A percentile compares a stretch with the other conserved stretches of the same genome.
phyloP scores from a whole-genome alignment of 768 basidiomycete genomes.

The Ramaria sp. region DNA sequence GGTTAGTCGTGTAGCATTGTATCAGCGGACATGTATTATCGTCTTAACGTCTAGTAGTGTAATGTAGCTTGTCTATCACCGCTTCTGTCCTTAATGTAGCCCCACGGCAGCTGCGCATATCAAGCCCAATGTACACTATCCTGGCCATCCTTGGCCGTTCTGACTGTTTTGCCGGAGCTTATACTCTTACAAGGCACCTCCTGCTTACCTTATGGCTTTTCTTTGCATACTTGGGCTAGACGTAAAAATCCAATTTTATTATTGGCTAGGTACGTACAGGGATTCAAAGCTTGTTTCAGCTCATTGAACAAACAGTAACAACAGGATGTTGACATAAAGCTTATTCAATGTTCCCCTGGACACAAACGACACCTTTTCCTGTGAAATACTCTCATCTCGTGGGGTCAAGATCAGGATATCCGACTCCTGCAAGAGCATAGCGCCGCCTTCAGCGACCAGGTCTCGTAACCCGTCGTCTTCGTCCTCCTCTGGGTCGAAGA shows the following conservation, averaged over 20 bases:
- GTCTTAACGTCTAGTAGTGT: too few relatives aligned
- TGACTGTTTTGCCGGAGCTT: too few relatives aligned
- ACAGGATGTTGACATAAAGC: conserved; percentile 62
- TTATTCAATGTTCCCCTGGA: conserved; percentile 58
- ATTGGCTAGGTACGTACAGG: too few relatives aligned
- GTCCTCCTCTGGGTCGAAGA: conserved; percentile 21
- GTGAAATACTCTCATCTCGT: conserved; percentile 20
- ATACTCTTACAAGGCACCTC: too few relatives aligned
- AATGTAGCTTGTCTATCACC: too few relatives aligned
- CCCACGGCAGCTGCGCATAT: too few relatives aligned
- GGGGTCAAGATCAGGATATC: conserved; percentile 45
- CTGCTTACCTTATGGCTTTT: too few relatives aligned
- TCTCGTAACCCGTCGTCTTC: conserved; percentile 31
- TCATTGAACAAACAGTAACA: conserved; percentile 43
- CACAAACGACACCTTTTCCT: conserved; percentile 61
- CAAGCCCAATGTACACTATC: too few relatives aligned
- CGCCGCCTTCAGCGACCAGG: conserved; percentile 60
- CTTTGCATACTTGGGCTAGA: too few relatives aligned
- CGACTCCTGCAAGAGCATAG: conserved; percentile 49
- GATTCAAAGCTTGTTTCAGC: not conserved
- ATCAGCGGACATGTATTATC: not conserved
- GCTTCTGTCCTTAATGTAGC: too few relatives aligned
- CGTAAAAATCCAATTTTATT: too few relatives aligned
- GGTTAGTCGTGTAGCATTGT: not conserved
- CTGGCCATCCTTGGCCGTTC: too few relatives aligned